phyloP scores from a whole-genome alignment of 176 grass and related monocot species.

The Luzula sylvatica region DNA sequence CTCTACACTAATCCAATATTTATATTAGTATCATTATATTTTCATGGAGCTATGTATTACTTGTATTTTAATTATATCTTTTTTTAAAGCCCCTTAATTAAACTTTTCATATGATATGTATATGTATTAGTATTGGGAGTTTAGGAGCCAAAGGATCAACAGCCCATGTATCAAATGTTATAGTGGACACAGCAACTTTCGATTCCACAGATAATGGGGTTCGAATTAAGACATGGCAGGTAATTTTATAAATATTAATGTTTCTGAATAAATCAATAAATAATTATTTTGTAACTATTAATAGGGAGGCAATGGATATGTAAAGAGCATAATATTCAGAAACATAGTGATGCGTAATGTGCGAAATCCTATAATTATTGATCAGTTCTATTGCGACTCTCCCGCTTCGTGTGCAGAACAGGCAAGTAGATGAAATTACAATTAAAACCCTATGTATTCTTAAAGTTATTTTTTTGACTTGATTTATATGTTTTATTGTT shows the following conservation, averaged over 20 bases:
- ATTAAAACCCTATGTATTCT: not conserved
- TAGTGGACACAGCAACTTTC: constrained; percentile 8
- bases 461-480: not conserved
- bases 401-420: constrained; percentile 13
- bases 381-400: constrained; percentile 25
- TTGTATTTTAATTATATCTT: too few relatives aligned
- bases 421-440: not conserved
- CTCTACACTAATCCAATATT: not conserved
- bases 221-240: constrained; percentile 18
- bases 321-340: constrained; percentile 23
- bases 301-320: constrained; percentile 27
- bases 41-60: constrained; percentile 2
- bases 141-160: constrained; percentile 14
- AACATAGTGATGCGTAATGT: constrained; percentile 23
- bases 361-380: constrained; percentile 15
- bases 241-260: not conserved
- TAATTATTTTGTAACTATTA: too few relatives aligned
- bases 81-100: too few relatives aligned
- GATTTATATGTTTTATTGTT: not conserved
- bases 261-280: too few relatives aligned
- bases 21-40: too few relatives aligned
- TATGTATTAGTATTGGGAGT: constrained; percentile 13
- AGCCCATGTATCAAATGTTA: constrained; percentile 11
- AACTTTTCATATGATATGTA: not conserved
- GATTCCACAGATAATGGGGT: constrained; percentile 9